Conservation (phyloP, 495 filamentous ascomycete genomes). For the Chaetomium tenue region DNA sequence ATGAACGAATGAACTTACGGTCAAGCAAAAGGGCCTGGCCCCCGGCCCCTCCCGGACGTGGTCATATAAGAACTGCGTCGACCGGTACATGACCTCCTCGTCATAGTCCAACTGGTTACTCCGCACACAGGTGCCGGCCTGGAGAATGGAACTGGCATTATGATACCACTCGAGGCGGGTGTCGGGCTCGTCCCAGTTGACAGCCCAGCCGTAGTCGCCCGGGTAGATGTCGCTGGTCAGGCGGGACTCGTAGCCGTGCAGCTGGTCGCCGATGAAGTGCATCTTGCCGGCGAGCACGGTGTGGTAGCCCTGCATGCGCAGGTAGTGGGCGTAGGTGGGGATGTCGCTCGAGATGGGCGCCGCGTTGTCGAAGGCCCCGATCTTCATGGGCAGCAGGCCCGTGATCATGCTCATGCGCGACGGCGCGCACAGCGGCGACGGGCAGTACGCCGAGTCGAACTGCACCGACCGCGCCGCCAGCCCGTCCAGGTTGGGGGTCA, state of each 20-base stretch:
- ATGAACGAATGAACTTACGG: conserved; percentile 39
- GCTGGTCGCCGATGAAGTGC: conserved; percentile 91
- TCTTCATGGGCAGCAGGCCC: conserved; percentile 80
- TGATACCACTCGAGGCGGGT: conserved; percentile 86
- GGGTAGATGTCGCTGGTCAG: conserved; percentile 92
- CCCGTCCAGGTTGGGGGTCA: conserved; percentile 81
- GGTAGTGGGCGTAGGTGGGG: conserved; percentile 85
- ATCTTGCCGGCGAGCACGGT: conserved; percentile 91
- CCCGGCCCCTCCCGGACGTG: conserved; percentile 67
- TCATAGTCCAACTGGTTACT: conserved; percentile 95
- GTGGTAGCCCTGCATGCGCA: conserved; percentile 80
- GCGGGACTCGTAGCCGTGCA: conserved; percentile 85
- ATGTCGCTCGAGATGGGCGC: conserved; percentile 68
- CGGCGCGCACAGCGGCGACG: conserved; percentile 82
- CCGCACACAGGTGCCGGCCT: conserved; percentile 76
- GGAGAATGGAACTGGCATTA: conserved; percentile 83
- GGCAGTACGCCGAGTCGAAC: conserved; percentile 88
- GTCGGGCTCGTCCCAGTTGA: conserved; percentile 87
- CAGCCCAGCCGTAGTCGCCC: conserved; percentile 83
- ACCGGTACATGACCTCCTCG: conserved; percentile 85
- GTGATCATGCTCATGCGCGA: conserved; percentile 88
- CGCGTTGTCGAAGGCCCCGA: conserved; percentile 85
- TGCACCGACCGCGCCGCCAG: conserved; percentile 73
- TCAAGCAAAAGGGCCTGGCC: conserved; percentile 78
- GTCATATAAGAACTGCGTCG: conserved; percentile 79